Base-by-base conservation (phyloP, 1,284 basidiomycete species). In the Leucoagaricus sp. region DNA sequence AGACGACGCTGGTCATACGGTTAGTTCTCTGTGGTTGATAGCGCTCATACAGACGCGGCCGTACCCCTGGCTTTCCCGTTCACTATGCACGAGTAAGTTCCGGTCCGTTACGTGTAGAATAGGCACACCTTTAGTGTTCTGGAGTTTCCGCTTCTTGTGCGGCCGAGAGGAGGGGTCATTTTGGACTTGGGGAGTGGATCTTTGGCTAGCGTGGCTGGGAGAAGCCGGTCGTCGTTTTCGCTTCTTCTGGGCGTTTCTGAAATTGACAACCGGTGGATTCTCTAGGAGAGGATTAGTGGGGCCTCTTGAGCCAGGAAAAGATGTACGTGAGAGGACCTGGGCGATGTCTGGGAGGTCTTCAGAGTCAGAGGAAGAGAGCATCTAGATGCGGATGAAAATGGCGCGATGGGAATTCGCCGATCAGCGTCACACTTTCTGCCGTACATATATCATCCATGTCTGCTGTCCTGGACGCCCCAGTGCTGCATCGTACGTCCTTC, bases 401-500 rank as follows among this genome's bases (percentile, higher is more conserved):
- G 38, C 28, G 26, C 38, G 38, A 49, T 55, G 28, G 25, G 45
- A 17, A 23, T 49, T 25, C 42, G 21, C 36, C 26, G 50, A 44
- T 53, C 38, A 40, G 25, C 31, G 50, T 23, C 28, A 38, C 38
- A 8, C 42, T 15, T 23, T 2, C 29, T 42, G 23, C 36, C 23
- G 21, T 42, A 31, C 21, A 15, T 25, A 25, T 34, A 19, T 29
- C 33, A 19, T 28, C 9, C 23, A 50, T 17, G 5, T 34, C n/a
- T 29, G 29, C 23, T 38, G 44, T 15, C 45, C 8, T 49, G 1
- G 28, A 9, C 36, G 31, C 54, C 25, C 51, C 61, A 29, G 59
- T 71, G 58, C 70, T 71, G 28, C 69, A 71, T 61, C 72, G 72
- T 75, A 66, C 55, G 68, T 61, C 42, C 53, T 23, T 28, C 49